Conservation (phyloP, 2,329 filamentous ascomycete genomes). For the Penicillium sp. region DNA sequence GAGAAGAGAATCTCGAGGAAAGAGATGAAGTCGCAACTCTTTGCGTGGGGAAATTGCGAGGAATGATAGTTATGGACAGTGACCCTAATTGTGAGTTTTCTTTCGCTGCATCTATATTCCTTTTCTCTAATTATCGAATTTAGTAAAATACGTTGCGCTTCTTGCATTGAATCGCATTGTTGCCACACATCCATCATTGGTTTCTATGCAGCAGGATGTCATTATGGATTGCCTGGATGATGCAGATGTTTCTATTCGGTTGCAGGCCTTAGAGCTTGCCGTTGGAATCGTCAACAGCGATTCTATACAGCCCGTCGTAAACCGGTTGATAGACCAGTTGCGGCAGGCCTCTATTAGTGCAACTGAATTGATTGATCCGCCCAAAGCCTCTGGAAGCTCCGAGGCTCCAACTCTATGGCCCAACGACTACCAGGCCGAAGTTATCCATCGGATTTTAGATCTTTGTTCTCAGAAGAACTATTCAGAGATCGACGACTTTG, state of each 20-base stretch:
- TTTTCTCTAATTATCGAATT: slow-evolving; percentile 11
- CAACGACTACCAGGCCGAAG: slow-evolving; percentile 79
- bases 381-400: background rate
- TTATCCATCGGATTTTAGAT: slow-evolving; percentile 76
- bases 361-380: slow-evolving; percentile 29
- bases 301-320: slow-evolving; percentile 79
- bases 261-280: slow-evolving; percentile 86
- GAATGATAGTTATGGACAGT: slow-evolving; percentile 90
- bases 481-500: slow-evolving; percentile 80
- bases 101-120: background rate
- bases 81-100: slow-evolving; percentile 78
- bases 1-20: slow-evolving; percentile 73
- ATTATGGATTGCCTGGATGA: slow-evolving; percentile 97
- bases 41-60: slow-evolving; percentile 87
- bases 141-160: slow-evolving; percentile 95
- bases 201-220: slow-evolving; percentile 90
- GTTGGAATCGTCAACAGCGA: slow-evolving; percentile 91
- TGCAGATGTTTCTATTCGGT: slow-evolving; percentile 89
- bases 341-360: slow-evolving; percentile 54
- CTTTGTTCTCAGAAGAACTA: slow-evolving; percentile 94
- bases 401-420: slow-evolving; percentile 61
- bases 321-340: slow-evolving; percentile 83
- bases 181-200: slow-evolving; percentile 78
- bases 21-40: slow-evolving; percentile 88
- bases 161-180: slow-evolving; percentile 96